Conservation (phyloP, 1,284 basidiomycete species). For the Papiliotrema terrestris region DNA sequence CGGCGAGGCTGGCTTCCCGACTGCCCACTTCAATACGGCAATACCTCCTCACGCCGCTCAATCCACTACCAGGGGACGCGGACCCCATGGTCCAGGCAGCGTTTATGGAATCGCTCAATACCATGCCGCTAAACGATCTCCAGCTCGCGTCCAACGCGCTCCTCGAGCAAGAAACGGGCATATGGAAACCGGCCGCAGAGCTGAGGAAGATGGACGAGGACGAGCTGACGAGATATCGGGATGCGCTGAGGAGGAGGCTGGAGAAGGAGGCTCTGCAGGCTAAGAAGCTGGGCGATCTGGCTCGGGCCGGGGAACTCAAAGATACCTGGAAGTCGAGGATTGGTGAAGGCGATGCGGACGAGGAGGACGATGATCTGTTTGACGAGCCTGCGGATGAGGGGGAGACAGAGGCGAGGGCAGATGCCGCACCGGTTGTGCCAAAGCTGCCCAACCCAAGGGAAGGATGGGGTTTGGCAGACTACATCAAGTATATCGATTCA, state of each 20-base stretch:
- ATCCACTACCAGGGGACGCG: constrained; percentile 20
- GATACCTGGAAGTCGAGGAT: constrained; percentile 19
- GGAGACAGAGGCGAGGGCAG: constrained; percentile 7
- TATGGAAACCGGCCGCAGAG: constrained; percentile 3
- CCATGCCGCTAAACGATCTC: constrained; percentile 2
- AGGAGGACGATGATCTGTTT: constrained; percentile 23
- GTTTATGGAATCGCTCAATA: constrained; percentile 2
- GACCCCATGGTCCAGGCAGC: constrained; percentile 3
- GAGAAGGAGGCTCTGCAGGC: constrained; percentile 12
- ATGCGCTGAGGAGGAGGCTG: neutral
- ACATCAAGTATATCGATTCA: constrained; percentile 32
- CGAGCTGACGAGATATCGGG: neutral
- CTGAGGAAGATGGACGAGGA: neutral
- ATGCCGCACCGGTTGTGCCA: constrained; percentile 9
- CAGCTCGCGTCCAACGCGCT: constrained; percentile 21
- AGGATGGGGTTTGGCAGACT: constrained; percentile 35
- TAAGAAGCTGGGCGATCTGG: constrained; percentile 14
- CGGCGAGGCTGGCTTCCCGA: neutral
- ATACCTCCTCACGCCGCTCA: constrained; percentile 13
- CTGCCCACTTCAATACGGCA: neutral
- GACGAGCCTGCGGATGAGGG: constrained; percentile 20
- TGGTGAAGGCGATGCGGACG: constrained; percentile 14
- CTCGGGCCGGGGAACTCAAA: constrained; percentile 17
- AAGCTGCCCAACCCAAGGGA: constrained; percentile 20
- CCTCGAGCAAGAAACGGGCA: constrained; percentile 28